Evolutionary conservation across 2,329 filamentous ascomycete genomes (phyloP), one percentile per base, ranked within the genome.

Genomic region (Exophiala viscosa): DNA sequence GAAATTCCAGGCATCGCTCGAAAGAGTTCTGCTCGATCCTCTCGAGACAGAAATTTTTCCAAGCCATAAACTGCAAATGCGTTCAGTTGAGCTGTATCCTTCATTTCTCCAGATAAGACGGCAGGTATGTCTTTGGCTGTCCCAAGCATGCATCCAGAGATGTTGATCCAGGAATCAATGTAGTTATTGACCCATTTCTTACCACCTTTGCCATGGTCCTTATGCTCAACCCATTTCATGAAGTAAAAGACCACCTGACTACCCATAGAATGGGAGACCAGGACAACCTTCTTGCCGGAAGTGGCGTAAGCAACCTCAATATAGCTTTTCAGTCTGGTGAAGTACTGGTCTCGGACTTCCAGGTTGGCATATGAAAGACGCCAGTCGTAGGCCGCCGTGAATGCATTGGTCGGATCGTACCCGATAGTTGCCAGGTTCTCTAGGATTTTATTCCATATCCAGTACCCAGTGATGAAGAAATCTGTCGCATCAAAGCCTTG

Each of bases 371-470:
- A 99, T 0, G 89, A 88, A 51, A 99, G 75, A 18, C 93, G 84
- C 93, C 93, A 99, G 72, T 99, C 93, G 67, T 99, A 86, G 1
- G 83, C 80, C 1, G 83, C 83, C 0, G 82, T 83, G 60, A 84
- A 85, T 0, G 83, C 82, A 63, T 85, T 85, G 2, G 79, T 83
- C 18, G 93, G 92, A 66, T 99, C 93, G 68, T 99, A 99, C 11
- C 93, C 93, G 53, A 99, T 87, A 0, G 90, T 93, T 0, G 93
- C 93, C 46, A 99, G 76, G 65, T 99, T 99, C 72, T 99, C 93
- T 45, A 99, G 78, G 55, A 99, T 96, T 73, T 97, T 97, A 73
- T 89, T 96, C 91, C 91, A 96, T 55, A 99, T 97, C 93, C 93
- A 99, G 72, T 99, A 99, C 3, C 84, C 83, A 1, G 82, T 84